Evolutionary conservation across 1,284 basidiomycete genomes (phyloP).

Genomic region (Moesziomyces antarcticus): DNA sequence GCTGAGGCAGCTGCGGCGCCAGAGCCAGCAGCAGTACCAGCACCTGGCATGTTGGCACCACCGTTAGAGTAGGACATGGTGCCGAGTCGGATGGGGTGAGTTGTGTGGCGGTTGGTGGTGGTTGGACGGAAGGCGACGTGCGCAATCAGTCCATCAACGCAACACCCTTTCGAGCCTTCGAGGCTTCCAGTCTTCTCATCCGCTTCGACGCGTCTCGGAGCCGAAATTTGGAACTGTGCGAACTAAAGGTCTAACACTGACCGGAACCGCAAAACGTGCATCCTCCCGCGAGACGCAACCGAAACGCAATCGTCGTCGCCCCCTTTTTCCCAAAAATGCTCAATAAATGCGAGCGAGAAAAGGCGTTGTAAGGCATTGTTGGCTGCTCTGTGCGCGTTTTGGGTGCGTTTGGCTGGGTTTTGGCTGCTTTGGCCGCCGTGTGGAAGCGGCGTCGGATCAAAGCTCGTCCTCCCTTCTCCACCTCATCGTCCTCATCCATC

Average conservation of each 20-base stretch:
- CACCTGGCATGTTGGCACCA: not conserved
- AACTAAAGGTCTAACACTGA: not conserved
- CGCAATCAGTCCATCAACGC: not conserved
- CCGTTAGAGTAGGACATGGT: constrained; percentile 45
- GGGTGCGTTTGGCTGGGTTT: no score
- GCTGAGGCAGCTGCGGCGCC: constrained; percentile 13
- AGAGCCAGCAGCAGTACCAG: not conserved
- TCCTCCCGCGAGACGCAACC: no score
- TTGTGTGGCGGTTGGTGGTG: not conserved
- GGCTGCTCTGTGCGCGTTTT: no score
- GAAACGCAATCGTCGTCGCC: no score
- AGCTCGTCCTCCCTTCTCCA: no score
- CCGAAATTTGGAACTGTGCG: not conserved
- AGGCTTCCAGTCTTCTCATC: not conserved
- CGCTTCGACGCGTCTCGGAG: not conserved
- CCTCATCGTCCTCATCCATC: no score
- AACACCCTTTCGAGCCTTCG: no score
- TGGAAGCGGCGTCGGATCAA: no score
- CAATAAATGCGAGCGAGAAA: no score
- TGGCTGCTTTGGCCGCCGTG: no score
- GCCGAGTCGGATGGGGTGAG: not conserved
- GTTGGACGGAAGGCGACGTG: constrained; percentile 4
- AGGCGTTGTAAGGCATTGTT: no score
- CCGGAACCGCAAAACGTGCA: not conserved
- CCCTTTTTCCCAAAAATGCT: no score